Evolutionary conservation across 768 basidiomycete genomes (phyloP).

Genomic region (Rhodotorula kratochvilovae): DNA sequence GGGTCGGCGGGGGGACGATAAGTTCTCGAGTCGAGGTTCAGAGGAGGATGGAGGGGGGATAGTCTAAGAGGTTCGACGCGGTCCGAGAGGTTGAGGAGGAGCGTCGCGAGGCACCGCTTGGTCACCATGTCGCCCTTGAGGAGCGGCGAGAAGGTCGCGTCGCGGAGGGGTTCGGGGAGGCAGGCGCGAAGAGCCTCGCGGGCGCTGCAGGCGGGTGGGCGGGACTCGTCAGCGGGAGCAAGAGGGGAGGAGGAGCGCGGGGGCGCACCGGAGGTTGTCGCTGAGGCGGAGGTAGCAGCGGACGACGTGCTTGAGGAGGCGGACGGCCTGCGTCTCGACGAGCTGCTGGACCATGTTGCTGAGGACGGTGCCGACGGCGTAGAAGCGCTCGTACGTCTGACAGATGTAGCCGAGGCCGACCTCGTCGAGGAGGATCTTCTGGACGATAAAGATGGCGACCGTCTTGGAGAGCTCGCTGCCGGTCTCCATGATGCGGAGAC

Average conservation of each 20-base stretch:
- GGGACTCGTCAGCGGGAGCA: neutral
- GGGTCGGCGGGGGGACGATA: neutral
- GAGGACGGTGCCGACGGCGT: constrained; percentile 95
- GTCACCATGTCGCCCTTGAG: constrained; percentile 99
- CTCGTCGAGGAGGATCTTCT: constrained; percentile 91
- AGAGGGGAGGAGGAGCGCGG: constrained; percentile 29
- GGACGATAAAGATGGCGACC: constrained; percentile 98
- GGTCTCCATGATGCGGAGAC: constrained; percentile 98
- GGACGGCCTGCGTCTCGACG: constrained; percentile 94
- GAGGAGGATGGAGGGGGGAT: no score
- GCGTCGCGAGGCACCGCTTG: constrained; percentile 82
- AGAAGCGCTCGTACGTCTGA: constrained; percentile 99
- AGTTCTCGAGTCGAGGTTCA: neutral
- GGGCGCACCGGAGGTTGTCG: constrained; percentile 79
- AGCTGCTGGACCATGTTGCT: constrained; percentile 98
- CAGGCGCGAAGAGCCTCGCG: constrained; percentile 93
- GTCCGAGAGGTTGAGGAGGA: constrained; percentile 69
- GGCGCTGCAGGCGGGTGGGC: constrained; percentile 57
- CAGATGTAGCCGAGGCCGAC: constrained; percentile 97
- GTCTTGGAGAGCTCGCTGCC: constrained; percentile 98
- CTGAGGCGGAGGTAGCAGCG: constrained; percentile 92
- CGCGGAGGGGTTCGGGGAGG: constrained; percentile 87
- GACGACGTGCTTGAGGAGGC: constrained; percentile 94
- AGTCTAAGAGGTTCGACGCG: constrained; percentile 35
- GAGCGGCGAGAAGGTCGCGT: constrained; percentile 83